These are phyloP conservation scores for Xylaria arbuscula DNA, from an alignment of 2,329 filamentous ascomycete species.

Conservation along the genomic window DNA sequence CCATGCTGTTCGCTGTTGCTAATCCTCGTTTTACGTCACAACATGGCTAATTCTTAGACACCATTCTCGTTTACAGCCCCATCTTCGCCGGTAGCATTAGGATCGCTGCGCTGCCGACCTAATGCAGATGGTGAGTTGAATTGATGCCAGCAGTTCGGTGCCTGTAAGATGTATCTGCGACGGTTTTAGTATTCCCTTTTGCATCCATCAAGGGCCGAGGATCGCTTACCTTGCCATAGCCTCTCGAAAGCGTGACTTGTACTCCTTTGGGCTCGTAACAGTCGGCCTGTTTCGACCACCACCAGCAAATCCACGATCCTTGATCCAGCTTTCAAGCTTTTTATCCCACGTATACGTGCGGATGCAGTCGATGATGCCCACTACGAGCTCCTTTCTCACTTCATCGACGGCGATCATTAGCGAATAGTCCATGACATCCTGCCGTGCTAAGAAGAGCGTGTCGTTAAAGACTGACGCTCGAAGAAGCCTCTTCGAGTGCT, in stretches of 20 bases:
- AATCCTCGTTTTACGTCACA: not conserved
- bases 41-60: not conserved
- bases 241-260: conserved; percentile 94
- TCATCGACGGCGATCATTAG: conserved; percentile 99
- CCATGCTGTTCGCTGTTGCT: not conserved
- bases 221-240: conserved; percentile 84
- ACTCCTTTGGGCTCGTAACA: conserved; percentile 96
- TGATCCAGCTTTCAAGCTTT: conserved; percentile 99
- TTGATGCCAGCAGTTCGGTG: conserved; percentile 80
- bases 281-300: conserved; percentile 86
- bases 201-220: not conserved
- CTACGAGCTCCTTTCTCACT: conserved; percentile 86
- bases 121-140: conserved; percentile 58
- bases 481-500: conserved; percentile 95
- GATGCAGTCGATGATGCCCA: conserved; percentile 98
- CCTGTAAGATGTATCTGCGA: conserved; percentile 74
- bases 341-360: conserved; percentile 99
- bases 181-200: conserved; percentile 32
- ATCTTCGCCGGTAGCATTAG: conserved; percentile 42
- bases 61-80: conserved; percentile 21
- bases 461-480: conserved; percentile 96
- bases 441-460: conserved; percentile 90
- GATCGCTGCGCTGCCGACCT: conserved; percentile 43
- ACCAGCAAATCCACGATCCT: conserved; percentile 86
- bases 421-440: conserved; percentile 99